Percentiles rank a stretch among this genome's conserved stretches.
phyloP scores from a whole-genome alignment of 2,329 filamentous ascomycete species.

The Colletotrichum horii region DNA sequence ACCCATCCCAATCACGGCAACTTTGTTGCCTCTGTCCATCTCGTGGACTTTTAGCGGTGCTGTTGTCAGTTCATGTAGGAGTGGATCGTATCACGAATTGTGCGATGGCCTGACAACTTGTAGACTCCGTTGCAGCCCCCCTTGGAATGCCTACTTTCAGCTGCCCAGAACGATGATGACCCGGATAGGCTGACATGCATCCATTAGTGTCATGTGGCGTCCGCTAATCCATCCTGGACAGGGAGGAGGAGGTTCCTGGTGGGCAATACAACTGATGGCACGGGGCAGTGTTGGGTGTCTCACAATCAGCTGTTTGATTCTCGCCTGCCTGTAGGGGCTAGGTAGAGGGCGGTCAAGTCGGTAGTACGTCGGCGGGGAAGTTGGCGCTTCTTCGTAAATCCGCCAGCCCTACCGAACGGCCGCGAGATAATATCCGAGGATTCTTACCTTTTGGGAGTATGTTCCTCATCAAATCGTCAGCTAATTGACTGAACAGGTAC shows the following conservation, averaged over 20 bases:
- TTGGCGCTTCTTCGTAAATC: background rate
- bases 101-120: background rate
- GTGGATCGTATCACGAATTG: background rate
- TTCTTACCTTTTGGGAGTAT: background rate
- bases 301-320: background rate
- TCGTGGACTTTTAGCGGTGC: background rate
- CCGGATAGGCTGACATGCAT: background rate
- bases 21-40: background rate
- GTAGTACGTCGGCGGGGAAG: background rate
- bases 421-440: background rate
- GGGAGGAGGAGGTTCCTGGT: background rate
- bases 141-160: background rate
- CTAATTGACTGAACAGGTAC: background rate
- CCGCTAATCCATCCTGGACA: background rate
- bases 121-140: background rate
- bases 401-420: background rate
- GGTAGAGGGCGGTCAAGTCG: background rate
- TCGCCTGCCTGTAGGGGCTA: background rate
- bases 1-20: slow-evolving; percentile 33
- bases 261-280: no score
- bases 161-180: background rate
- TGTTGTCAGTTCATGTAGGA: background rate
- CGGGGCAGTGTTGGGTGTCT: background rate
- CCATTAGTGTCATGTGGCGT: background rate
- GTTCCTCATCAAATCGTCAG: background rate